phyloP scores from a whole-genome alignment of 805 yeast genomes.

The Tetrapisispora nanseiensis region DNA sequence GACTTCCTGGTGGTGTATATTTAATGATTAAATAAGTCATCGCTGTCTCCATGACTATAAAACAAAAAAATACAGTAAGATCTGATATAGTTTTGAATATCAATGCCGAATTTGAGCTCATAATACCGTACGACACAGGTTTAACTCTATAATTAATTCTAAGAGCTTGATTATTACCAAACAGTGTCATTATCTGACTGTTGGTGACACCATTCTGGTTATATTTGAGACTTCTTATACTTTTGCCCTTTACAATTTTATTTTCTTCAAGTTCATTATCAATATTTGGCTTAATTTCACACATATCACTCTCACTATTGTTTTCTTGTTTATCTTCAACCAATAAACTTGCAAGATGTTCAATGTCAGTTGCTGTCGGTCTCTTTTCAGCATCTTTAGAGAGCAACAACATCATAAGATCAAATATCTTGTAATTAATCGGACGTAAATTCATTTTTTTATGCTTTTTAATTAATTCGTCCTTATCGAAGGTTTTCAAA shows the following conservation, averaged over 20 bases:
- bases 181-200: neutral
- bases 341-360: slow-evolving; percentile 5
- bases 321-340: neutral
- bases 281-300: no score
- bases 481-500: slow-evolving; percentile 20
- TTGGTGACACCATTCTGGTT: neutral
- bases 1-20: slow-evolving; percentile 2
- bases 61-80: no score
- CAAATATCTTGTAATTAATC: slow-evolving; percentile 26
- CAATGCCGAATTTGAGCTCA: neutral
- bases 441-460: slow-evolving; percentile 11
- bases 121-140: neutral
- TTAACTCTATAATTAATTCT: neutral
- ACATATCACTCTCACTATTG: neutral
- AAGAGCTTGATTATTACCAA: neutral
- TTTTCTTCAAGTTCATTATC: neutral
- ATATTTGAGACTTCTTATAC: neutral
- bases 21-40: neutral
- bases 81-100: neutral
- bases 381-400: slow-evolving; percentile 31
- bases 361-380: slow-evolving; percentile 35
- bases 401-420: slow-evolving; percentile 34
- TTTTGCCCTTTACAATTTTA: neutral
- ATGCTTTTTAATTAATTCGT: slow-evolving; percentile 12
- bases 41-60: neutral